phyloP scores from a whole-genome alignment of 768 basidiomycete genomes.

The Paxillus rubicundulus region DNA sequence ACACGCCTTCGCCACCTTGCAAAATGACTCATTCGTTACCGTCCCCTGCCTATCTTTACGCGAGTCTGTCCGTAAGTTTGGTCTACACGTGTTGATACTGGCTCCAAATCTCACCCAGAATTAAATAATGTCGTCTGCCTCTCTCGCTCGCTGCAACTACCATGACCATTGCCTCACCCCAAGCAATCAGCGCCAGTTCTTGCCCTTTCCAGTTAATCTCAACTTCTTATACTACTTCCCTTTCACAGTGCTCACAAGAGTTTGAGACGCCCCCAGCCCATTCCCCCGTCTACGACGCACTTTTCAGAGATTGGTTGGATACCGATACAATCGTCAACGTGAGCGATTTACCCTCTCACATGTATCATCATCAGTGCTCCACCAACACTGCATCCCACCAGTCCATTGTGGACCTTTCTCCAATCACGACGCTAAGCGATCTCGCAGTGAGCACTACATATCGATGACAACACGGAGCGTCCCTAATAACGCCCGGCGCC shows the following conservation, averaged over 20 bases:
- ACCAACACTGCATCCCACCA: slow-evolving; percentile 4
- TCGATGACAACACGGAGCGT: slow-evolving; percentile 14
- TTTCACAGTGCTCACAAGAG: slow-evolving; percentile 6
- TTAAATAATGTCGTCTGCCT: background rate
- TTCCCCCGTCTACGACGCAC: slow-evolving; percentile 9
- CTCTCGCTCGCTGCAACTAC: slow-evolving; percentile 5
- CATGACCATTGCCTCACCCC: slow-evolving; percentile 7
- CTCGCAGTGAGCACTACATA: slow-evolving; percentile 26
- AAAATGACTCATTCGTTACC: slow-evolving; percentile 9
- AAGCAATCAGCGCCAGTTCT: slow-evolving; percentile 5
- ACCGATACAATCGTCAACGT: slow-evolving; percentile 30
- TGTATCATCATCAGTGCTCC: background rate
- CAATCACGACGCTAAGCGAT: slow-evolving; percentile 21
- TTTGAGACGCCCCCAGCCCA: slow-evolving; percentile 3
- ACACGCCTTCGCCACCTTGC: slow-evolving; percentile 34
- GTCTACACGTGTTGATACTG: slow-evolving; percentile 5
- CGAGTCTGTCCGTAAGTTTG: background rate
- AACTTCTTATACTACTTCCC: background rate
- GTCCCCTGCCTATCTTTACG: slow-evolving; percentile 10
- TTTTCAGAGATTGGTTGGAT: slow-evolving; percentile 21
- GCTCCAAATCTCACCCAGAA: slow-evolving; percentile 4
- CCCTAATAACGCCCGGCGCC: slow-evolving; percentile 21
- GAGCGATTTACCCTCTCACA: background rate
- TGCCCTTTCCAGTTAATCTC: background rate
- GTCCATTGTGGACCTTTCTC: slow-evolving; percentile 23